Evolutionary conservation across 345 rosid species (phyloP), one percentile per base, ranked within the genome.

Genomic region (Euclidium syriacum): DNA sequence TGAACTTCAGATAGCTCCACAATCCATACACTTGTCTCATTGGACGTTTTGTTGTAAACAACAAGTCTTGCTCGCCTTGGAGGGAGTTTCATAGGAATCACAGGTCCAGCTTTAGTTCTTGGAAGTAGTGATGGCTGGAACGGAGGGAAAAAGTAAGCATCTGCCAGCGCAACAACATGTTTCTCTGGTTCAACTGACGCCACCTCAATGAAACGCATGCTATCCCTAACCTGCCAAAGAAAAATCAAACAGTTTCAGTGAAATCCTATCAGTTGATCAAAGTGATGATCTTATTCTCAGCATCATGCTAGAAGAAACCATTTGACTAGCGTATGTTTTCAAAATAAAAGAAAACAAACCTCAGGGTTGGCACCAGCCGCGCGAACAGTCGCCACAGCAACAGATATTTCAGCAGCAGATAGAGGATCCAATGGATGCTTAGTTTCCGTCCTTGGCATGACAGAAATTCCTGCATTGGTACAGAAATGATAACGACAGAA

Each of bases 321-420:
- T 27, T 14, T 25, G 36, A 26, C 16, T 41, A 10, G 3, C 43
- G 5, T 10, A 29, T 1, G 24, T 26, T 15, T 23, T 16, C 35
- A 39, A 7, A 20, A 23, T 3, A 23, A 55, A 34, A 58, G 5
- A 39, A n/a, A n/a, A 52, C 22, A 44, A n/a, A 90, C 97, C 97
- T 90, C 97, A 26, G 95, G 94, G 47, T 88, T 90, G 41, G 92
- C 82, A 68, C 95, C 97, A 70, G 95, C 97, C 0, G 95, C 90
- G 12, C 97, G 78, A 54, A 90, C 97, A 64, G 95, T 90, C 0
- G 92, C 94, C 62, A 90, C 97, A 0, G 97, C 95, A 36, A 90
- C 92, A 17, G 88, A 76, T 40, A 90, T 90, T 65, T 90, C 97
- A 24, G 97, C 90, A 3, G 90, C 88, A 35, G 97, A 78, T 44